These are phyloP conservation scores for Botrytis sinoallii DNA, from an alignment of 2,329 filamentous ascomycete species.

Conservation along the genomic window DNA sequence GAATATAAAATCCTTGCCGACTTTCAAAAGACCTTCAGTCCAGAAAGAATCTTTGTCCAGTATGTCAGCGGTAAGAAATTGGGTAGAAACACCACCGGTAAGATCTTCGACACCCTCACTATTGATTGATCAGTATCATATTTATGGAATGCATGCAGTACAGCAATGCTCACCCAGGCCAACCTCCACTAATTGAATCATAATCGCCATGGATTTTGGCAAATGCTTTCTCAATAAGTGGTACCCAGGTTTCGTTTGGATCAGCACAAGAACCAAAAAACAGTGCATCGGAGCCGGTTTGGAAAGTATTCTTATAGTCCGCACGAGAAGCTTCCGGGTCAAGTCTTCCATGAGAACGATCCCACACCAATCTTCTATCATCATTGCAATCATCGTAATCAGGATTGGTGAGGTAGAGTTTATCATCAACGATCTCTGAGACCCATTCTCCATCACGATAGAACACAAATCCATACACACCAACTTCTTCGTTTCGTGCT, in stretches of 20 bases:
- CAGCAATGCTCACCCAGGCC: slow-evolving; percentile 38
- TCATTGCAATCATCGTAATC: slow-evolving; percentile 77
- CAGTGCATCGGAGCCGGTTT: slow-evolving; percentile 63
- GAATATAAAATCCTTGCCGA: slow-evolving; percentile 76
- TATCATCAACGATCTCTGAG: slow-evolving; percentile 86
- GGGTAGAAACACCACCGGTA: slow-evolving; percentile 65
- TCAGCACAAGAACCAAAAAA: slow-evolving; percentile 74
- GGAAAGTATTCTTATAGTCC: slow-evolving; percentile 49
- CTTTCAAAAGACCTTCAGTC: slow-evolving; percentile 73
- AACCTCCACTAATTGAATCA: slow-evolving; percentile 69
- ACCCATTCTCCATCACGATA: slow-evolving; percentile 87
- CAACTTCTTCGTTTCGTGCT: slow-evolving; percentile 51
- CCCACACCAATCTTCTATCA: slow-evolving; percentile 45
- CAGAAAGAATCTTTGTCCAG: slow-evolving; percentile 78
- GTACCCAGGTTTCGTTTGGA: slow-evolving; percentile 77
- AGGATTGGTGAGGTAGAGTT: slow-evolving; percentile 76
- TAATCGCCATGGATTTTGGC: slow-evolving; percentile 82
- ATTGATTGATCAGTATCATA: background rate
- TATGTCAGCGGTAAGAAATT: slow-evolving; percentile 66
- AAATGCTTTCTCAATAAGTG: slow-evolving; percentile 76
- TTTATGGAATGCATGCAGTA: background rate
- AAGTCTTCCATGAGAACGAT: slow-evolving; percentile 21
- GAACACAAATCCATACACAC: slow-evolving; percentile 88
- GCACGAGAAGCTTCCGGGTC: slow-evolving; percentile 36
- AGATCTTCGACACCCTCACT: slow-evolving; percentile 55